A percentile compares a stretch with the other conserved stretches of the same genome.
Conservation (phyloP, 164 flowering plant genomes). For the Akebia trifoliata region DNA sequence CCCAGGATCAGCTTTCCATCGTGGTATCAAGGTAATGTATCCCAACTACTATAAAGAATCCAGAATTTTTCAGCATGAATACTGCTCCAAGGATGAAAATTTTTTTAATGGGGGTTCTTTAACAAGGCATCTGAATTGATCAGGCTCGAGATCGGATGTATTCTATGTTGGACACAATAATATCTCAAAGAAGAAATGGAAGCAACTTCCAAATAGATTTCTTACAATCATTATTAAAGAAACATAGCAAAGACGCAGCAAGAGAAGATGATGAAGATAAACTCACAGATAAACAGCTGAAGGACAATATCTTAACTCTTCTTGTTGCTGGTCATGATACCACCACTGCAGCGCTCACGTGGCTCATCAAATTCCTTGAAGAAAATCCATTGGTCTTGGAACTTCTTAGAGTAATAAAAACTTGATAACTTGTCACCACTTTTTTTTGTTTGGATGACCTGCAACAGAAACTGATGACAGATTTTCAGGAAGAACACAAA, state of each 20-base stretch:
- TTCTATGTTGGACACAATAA: slow-evolving; percentile 45
- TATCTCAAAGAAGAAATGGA: slow-evolving; percentile 41
- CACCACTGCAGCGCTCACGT: slow-evolving; percentile 66
- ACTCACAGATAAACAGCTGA: slow-evolving; percentile 54
- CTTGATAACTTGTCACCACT: neutral
- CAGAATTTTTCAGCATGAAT: too few species aligned
- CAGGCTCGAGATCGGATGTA: slow-evolving; percentile 63
- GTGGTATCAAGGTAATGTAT: slow-evolving; percentile 52
- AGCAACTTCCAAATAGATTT: slow-evolving; percentile 39
- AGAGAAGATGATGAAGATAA: slow-evolving; percentile 35
- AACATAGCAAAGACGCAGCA: slow-evolving; percentile 32
- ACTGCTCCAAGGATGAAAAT: too few species aligned
- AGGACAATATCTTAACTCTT: slow-evolving; percentile 61
- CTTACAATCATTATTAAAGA: slow-evolving; percentile 44
- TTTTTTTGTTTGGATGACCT: neutral
- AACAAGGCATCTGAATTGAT: slow-evolving; percentile 1
- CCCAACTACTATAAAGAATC: neutral
- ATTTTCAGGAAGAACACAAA: slow-evolving; percentile 52
- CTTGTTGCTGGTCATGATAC: slow-evolving; percentile 74
- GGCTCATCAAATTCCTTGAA: slow-evolving; percentile 56
- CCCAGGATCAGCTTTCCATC: slow-evolving; percentile 62
- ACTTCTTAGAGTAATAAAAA: slow-evolving; percentile 38
- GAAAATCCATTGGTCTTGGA: slow-evolving; percentile 54
- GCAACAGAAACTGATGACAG: slow-evolving; percentile 1
- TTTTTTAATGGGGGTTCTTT: too few species aligned